Conservation (phyloP, 2,329 filamentous ascomycete species). For the Penicillium thymicola region DNA sequence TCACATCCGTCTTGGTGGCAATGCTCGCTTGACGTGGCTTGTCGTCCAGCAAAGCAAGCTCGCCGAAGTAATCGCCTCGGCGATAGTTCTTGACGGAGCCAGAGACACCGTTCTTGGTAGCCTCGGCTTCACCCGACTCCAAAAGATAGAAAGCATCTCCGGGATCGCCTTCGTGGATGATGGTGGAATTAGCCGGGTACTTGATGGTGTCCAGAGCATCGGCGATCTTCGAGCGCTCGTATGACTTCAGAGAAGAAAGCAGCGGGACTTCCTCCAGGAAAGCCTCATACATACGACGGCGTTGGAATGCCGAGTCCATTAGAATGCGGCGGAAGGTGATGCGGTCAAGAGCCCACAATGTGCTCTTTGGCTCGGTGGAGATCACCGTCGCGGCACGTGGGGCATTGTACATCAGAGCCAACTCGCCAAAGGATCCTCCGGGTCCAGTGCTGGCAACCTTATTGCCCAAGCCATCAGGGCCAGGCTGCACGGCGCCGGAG, state of each 20-base stretch:
- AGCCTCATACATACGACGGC: conserved; percentile 92
- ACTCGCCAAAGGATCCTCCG: conserved; percentile 91
- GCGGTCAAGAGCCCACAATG: conserved; percentile 90
- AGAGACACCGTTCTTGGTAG: conserved; percentile 71
- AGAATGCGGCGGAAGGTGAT: conserved; percentile 96
- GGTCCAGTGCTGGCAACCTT: conserved; percentile 79
- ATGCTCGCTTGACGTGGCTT: conserved; percentile 89
- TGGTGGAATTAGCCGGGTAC: conserved; percentile 71
- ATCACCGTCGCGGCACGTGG: conserved; percentile 92
- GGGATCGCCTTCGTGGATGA: conserved; percentile 88
- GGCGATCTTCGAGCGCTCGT: conserved; percentile 95
- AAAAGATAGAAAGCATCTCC: conserved; percentile 90
- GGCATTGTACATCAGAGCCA: conserved; percentile 98
- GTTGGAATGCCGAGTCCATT: conserved; percentile 96
- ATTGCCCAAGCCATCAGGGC: conserved; percentile 74
- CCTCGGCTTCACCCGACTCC: conserved; percentile 81
- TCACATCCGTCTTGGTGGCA: conserved; percentile 78
- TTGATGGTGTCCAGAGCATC: conserved; percentile 92
- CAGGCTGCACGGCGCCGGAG: conserved; percentile 72
- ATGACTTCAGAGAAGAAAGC: conserved; percentile 76
- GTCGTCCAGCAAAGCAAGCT: conserved; percentile 89
- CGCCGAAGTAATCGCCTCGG: conserved; percentile 96
- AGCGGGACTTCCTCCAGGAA: conserved; percentile 94
- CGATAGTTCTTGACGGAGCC: conserved; percentile 74
- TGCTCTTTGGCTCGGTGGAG: conserved; percentile 72